Evolutionary conservation across 2,329 filamentous ascomycete species (phyloP), one percentile per base, ranked within the genome.

Genomic region (Neopestalotiopsis rosae): DNA sequence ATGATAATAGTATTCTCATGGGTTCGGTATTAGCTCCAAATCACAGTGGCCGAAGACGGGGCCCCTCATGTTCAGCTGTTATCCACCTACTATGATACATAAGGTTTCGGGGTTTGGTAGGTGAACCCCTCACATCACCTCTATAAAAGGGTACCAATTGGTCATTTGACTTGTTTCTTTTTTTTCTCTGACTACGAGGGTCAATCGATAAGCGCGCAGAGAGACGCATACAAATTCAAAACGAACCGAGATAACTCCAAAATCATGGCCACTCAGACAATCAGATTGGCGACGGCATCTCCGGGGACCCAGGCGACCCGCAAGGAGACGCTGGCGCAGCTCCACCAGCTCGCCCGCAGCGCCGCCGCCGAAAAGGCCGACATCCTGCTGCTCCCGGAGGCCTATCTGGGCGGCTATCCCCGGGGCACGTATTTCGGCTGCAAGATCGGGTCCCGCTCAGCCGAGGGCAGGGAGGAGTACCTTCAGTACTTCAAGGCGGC

Each of bases 331-430:
- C 87, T 97, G 67, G 76, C 81, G 6, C 87, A 91, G 45, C 87
- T 97, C 65, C 86, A 90, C 75, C 73, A 79, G 12, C 89, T 92
- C 14, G 90, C 92, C 42, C 82, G 81, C 30, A 81, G 85, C 45
- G 94, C 94, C n/a, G 88, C 90, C 3, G 74, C 78, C 1, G 76
- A 82, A 68, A 73, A 76, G 3, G 81, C 88, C 52, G 85, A 96
- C 78, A 86, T 98, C 64, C 86, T 98, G 34, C 89, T 98, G 66
- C 95, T 98, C 70, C 95, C 95, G 0, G 95, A 98, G 83, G 95
- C 95, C 28, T 97, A 94, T 77, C 87, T 98, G 1, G 95, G 95
- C 61, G 95, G 95, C 1, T 98, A 98, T 78, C 95, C 95, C 20
- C 91, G 95, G 12, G 94, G 92, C 20, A 91, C 91, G 71, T 84